These are phyloP conservation scores for Psilocybe cubensis DNA, from an alignment of 768 basidiomycete genomes.

Conservation along the genomic window DNA sequence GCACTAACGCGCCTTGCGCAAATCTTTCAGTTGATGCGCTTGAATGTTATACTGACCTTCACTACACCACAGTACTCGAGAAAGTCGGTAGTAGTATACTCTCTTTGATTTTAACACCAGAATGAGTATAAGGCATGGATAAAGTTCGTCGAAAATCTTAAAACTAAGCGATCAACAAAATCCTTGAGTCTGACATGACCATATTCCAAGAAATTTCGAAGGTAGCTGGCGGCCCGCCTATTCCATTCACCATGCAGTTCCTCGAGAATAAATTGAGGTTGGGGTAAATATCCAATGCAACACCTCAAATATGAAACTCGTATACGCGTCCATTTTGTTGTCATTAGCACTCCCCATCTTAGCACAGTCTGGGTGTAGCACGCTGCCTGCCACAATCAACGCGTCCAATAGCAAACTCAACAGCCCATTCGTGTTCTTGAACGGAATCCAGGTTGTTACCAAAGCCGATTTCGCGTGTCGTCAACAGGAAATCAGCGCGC, in stretches of 20 bases:
- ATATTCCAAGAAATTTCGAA: not conserved
- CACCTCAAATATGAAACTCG: no score
- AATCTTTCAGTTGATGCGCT: no score
- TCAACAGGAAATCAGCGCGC: slow-evolving; percentile 47
- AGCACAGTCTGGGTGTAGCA: slow-evolving; percentile 34
- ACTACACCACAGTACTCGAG: no score
- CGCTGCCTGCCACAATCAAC: slow-evolving; percentile 32
- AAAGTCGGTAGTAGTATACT: no score
- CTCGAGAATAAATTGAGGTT: no score
- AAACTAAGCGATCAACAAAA: not conserved
- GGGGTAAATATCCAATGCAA: no score
- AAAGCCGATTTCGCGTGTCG: slow-evolving; percentile 56
- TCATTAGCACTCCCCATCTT: slow-evolving; percentile 30
- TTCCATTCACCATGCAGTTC: no score
- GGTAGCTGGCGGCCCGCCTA: not conserved
- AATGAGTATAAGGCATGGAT: not conserved
- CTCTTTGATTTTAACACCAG: no score
- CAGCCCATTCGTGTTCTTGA: slow-evolving; percentile 56
- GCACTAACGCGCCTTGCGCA: no score
- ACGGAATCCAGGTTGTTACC: slow-evolving; percentile 45
- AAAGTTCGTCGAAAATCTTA: not conserved
- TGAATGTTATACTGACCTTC: no score
- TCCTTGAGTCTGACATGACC: not conserved
- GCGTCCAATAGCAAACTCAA: slow-evolving; percentile 47
- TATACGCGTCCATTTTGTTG: no score